Evolutionary conservation across 306 rosid species (phyloP).

Genomic region (Cyclanthera cordifolia): DNA sequence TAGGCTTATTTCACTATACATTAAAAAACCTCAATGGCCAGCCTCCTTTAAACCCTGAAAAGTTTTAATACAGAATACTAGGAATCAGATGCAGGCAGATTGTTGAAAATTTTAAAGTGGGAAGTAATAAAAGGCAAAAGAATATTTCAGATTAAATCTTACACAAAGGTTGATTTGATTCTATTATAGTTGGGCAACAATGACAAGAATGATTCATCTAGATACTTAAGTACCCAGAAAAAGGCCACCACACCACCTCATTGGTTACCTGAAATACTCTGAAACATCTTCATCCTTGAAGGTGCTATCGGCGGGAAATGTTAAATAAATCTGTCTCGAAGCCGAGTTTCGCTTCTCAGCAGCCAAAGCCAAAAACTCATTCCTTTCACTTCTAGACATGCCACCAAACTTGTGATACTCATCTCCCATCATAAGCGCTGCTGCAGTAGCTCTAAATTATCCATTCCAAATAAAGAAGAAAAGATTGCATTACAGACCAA

Average conservation of each 20-base stretch:
- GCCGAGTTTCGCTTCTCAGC: constrained; percentile 72
- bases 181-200: not conserved
- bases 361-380: constrained; percentile 52
- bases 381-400: constrained; percentile 60
- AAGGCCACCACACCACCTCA: too few relatives aligned
- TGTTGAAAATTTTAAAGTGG: not conserved
- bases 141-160: not conserved
- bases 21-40: constrained; percentile 10
- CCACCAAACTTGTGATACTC: constrained; percentile 57
- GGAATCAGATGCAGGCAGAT: constrained; percentile 1
- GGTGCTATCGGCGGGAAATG: constrained; percentile 95
- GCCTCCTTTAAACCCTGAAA: constrained; percentile 15
- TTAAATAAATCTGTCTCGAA: constrained; percentile 82
- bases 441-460: constrained; percentile 12
- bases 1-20: constrained; percentile 9
- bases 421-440: constrained; percentile 62
- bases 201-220: not conserved
- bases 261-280: constrained; percentile 70
- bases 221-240: not conserved
- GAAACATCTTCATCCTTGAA: constrained; percentile 96
- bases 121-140: not conserved
- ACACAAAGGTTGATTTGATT: not conserved
- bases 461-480: not conserved
- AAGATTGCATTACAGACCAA: not conserved
- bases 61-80: constrained; percentile 1